phyloP scores from a whole-genome alignment of 805 yeast genomes.

The Ogataea dorogensis region DNA sequence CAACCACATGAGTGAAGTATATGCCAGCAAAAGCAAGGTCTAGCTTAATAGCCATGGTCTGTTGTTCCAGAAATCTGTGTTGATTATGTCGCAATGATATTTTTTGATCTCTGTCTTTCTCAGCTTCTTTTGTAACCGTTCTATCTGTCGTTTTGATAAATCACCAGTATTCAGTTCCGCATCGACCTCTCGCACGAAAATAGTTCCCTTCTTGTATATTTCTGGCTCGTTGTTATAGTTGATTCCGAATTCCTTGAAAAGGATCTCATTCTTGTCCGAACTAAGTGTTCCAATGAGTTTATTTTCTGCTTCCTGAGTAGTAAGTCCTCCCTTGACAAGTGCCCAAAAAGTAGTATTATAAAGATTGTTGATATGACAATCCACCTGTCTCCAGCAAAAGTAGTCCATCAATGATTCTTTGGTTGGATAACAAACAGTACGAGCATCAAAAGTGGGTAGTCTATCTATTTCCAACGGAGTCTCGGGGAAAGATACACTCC shows the following conservation, averaged over 20 bases:
- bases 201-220: slow-evolving; percentile 81
- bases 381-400: slow-evolving; percentile 92
- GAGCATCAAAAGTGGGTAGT: slow-evolving; percentile 86
- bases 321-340: slow-evolving; percentile 68
- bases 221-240: slow-evolving; percentile 92
- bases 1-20: slow-evolving; percentile 56
- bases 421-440: slow-evolving; percentile 85
- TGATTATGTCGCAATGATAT: slow-evolving; percentile 61
- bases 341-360: slow-evolving; percentile 95
- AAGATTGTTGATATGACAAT: slow-evolving; percentile 91
- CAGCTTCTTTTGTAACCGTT: slow-evolving; percentile 47
- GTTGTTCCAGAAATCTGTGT: slow-evolving; percentile 59
- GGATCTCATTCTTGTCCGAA: slow-evolving; percentile 83
- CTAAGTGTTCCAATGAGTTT: slow-evolving; percentile 74
- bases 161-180: slow-evolving; percentile 2
- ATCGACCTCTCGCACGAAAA: slow-evolving; percentile 47
- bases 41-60: slow-evolving; percentile 38
- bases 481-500: slow-evolving; percentile 62
- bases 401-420: slow-evolving; percentile 66
- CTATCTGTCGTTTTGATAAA: slow-evolving; percentile 45
- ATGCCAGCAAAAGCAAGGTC: slow-evolving; percentile 39
- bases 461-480: slow-evolving; percentile 38
- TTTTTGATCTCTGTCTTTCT: slow-evolving; percentile 45
- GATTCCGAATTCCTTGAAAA: slow-evolving; percentile 73
- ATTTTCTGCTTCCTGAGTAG: slow-evolving; percentile 80